These are phyloP conservation scores for Telopea speciosissima DNA, from an alignment of 177 flowering plant genomes.

Conservation along the genomic window DNA sequence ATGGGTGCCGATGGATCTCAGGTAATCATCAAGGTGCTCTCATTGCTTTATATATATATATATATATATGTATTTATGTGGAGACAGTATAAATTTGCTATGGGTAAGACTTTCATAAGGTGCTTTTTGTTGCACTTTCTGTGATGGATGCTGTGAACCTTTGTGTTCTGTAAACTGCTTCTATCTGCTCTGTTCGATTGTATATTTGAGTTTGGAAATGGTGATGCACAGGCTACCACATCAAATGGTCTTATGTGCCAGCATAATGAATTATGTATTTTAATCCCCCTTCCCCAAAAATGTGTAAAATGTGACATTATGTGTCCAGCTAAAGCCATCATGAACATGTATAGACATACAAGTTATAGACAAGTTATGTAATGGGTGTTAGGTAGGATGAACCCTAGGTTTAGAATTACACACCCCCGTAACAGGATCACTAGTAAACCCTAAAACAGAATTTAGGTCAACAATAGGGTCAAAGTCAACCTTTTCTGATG, in stretches of 20 bases:
- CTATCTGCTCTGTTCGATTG: not conserved
- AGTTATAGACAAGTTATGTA: too few species aligned
- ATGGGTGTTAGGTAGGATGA: too few species aligned
- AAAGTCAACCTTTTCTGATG: too few species aligned
- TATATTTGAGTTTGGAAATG: not conserved
- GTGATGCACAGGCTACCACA: too few species aligned
- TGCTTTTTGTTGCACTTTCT: not conserved
- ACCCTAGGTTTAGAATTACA: too few species aligned
- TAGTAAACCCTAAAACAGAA: too few species aligned
- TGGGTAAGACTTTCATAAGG: not conserved
- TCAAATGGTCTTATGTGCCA: not conserved
- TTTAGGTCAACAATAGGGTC: too few species aligned
- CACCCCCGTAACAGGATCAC: too few species aligned
- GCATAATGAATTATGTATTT: not conserved
- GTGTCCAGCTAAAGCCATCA: not conserved
- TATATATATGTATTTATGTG: not conserved
- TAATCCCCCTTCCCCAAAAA: too few species aligned
- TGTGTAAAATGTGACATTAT: too few species aligned
- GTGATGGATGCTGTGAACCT: not conserved
- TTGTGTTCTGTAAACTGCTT: not conserved
- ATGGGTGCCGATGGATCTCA: constrained; percentile 69
- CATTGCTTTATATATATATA: not conserved
- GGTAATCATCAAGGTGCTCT: constrained; percentile 32
- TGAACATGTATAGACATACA: not conserved
- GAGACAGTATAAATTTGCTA: too few species aligned